A percentile compares a stretch with the other conserved stretches of the same genome.
phyloP scores from a whole-genome alignment of 208 protist genomes.

The Trypanosoma platydactyli region DNA sequence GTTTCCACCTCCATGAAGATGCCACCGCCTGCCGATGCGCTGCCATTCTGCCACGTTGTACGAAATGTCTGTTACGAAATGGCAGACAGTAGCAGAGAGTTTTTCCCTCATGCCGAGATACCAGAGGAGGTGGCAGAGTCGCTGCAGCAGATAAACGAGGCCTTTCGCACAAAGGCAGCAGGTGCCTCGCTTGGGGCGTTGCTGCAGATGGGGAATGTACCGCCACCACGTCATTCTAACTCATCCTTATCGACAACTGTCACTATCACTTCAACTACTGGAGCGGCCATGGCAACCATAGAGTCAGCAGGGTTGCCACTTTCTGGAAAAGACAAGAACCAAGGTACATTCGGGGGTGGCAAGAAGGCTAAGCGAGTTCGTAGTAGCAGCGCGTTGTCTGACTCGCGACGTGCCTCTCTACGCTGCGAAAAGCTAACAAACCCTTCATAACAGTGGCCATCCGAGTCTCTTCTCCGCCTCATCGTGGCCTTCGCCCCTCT shows the following conservation, averaged over 20 bases:
- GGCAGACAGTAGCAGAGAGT: constrained; percentile 35
- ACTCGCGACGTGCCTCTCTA: constrained; percentile 18
- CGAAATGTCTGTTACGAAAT: constrained; percentile 47
- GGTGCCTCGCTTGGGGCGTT: constrained; percentile 26
- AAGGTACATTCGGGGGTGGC: neutral
- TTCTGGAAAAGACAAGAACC: constrained; percentile 17
- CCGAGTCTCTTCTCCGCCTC: neutral
- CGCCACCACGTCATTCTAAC: constrained; percentile 15
- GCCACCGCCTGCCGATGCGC: constrained; percentile 16
- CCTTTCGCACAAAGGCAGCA: constrained; percentile 25
- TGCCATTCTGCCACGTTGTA: constrained; percentile 45
- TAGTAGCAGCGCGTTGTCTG: constrained; percentile 20
- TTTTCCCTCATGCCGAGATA: constrained; percentile 40
- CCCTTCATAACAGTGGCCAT: neutral
- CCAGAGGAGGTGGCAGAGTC: constrained; percentile 31
- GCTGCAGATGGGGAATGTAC: constrained; percentile 21
- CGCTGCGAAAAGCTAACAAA: constrained; percentile 11
- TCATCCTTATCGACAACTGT: constrained; percentile 17
- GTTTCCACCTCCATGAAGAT: neutral
- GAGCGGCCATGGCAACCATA: neutral
- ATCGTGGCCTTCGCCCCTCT: neutral
- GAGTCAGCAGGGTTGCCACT: neutral
- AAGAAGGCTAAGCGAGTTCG: constrained; percentile 20
- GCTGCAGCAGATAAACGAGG: constrained; percentile 43
- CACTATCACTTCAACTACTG: neutral